Base-by-base conservation (phyloP, 306 rosid genomes). In the Albizia julibrissin region DNA sequence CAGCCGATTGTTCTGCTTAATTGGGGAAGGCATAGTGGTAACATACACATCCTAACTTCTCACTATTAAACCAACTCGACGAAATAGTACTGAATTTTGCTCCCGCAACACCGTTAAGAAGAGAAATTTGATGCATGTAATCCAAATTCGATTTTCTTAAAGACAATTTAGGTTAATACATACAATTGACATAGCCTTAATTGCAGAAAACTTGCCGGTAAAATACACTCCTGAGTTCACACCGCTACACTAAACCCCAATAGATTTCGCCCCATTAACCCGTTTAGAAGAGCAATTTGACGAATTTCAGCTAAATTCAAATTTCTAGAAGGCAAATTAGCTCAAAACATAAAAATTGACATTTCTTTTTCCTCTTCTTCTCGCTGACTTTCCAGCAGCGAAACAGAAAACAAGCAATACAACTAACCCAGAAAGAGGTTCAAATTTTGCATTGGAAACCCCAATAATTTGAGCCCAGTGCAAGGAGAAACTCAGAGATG, bases 321-420 rank as follows among this genome's bases (percentile, higher is more conserved):
- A 37, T 46, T 75, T 44, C 67, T 46, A 54, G 9, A 81, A 69
- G 1, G 27, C 16, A 73, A 68, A 54, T n/a, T 49, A 72, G 59
- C 40, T 75, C 5, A 46, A 77, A 59, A 6, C 10, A 50, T 11
- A 68, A 40, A 34, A 72, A 65, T 39, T 74, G 49, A 0, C 62
- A 16, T 42, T 26, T 8, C 12, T 31, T 58, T 74, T 11, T 29
- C 40, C n/a, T 76, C 39, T 42, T 49, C 16, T 54, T 40, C 61
- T 4, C 37, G 19, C 22, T 49, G 26, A 72, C 67, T 71, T 75
- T 78, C 50, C 9, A 72, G 78, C 72, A 77, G 70, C 68, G 43
- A 84, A 81, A 83, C 69, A 82, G 86, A 79, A 29, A 65, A 33
- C 46, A 82, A 78, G 72, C 14, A 71, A 75, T 39, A 83, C 44